A percentile compares a stretch with the other conserved stretches of the same genome.
Conservation (phyloP, 106 monocot genomes). For the Dactylorhiza incarnata region DNA sequence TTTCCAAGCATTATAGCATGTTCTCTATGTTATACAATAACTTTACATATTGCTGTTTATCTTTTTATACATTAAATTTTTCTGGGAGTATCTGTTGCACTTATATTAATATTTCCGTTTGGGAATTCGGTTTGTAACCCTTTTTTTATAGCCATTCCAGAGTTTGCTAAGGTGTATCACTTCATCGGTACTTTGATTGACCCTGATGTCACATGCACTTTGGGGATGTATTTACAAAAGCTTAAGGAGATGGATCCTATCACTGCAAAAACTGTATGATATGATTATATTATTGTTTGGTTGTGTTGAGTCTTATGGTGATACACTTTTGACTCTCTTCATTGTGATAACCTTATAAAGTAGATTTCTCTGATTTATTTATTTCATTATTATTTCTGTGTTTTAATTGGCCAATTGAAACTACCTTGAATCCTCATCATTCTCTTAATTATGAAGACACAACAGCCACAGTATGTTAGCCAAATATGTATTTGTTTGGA, state of each 20-base stretch:
- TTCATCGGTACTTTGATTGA: constrained; percentile 65
- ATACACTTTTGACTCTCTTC: background rate
- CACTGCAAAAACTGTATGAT: constrained; percentile 52
- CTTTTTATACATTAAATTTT: background rate
- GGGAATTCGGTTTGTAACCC: background rate
- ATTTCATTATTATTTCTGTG: background rate
- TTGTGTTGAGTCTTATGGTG: background rate
- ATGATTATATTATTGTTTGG: background rate
- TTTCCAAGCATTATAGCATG: background rate
- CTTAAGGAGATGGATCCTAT: constrained; percentile 55
- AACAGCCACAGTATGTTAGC: background rate
- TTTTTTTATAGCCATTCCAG: constrained; percentile 23
- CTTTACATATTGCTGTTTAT: background rate
- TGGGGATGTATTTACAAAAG: constrained; percentile 40
- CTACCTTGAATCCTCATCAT: background rate
- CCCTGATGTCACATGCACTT: constrained; percentile 30
- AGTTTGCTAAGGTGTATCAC: constrained; percentile 55
- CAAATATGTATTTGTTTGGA: too few species aligned
- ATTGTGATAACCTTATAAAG: background rate
- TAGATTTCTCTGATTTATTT: background rate
- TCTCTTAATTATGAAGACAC: background rate
- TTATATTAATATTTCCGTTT: background rate
- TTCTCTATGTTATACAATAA: background rate
- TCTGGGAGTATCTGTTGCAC: background rate
- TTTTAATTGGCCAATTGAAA: background rate